Conservation (phyloP, 257 asterid species). For the Solanum chilense region DNA sequence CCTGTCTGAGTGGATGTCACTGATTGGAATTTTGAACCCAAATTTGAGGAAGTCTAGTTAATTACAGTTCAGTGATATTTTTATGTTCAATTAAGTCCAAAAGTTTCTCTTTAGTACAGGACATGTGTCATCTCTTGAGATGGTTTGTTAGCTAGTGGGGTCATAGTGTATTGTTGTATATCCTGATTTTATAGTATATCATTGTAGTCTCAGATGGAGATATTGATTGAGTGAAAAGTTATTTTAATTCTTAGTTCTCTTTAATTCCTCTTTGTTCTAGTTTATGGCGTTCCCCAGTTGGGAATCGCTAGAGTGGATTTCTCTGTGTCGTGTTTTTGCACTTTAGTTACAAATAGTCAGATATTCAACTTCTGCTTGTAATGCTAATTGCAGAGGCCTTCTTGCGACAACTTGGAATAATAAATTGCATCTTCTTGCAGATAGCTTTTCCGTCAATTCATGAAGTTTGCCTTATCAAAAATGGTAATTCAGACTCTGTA, state of each 20-base stretch:
- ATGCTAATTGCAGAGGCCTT: neutral
- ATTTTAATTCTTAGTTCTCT: neutral
- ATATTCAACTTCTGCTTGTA: neutral
- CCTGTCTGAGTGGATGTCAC: neutral
- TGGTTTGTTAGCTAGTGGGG: neutral
- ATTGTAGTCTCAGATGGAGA: neutral
- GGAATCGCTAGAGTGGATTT: neutral
- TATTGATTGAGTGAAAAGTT: neutral
- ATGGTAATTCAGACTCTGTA: neutral
- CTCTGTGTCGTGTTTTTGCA: neutral
- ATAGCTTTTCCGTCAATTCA: neutral
- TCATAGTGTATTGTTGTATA: neutral
- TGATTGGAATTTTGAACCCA: neutral
- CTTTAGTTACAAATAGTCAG: neutral
- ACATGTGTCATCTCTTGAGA: neutral
- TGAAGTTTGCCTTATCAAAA: neutral
- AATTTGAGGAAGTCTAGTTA: neutral
- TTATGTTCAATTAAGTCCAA: neutral
- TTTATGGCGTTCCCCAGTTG: neutral
- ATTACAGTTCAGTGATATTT: neutral
- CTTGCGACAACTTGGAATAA: neutral
- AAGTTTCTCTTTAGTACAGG: neutral
- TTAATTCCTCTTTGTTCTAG: neutral
- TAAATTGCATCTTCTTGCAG: neutral
- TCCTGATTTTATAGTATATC: neutral